Conservation (phyloP, 495 filamentous ascomycete species). For the Penicillium turbatum region DNA sequence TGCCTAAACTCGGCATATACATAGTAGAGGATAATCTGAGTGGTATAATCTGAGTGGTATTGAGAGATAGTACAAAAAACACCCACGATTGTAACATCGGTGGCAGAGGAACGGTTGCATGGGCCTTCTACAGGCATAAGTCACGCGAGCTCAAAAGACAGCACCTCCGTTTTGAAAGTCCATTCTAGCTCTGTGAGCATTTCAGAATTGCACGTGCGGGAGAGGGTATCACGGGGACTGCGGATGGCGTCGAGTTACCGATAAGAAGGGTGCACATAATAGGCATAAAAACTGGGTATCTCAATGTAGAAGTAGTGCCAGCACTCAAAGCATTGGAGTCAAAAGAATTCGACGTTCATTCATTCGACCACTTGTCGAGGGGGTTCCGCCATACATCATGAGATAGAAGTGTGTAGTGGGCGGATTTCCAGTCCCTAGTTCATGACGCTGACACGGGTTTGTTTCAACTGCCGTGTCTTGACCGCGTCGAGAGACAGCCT, state of each 20-base stretch:
- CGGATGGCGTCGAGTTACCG: neutral
- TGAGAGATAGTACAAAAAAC: neutral
- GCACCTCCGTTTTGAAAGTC: neutral
- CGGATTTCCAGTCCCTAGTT: neutral
- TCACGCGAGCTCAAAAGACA: neutral
- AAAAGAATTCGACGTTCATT: neutral
- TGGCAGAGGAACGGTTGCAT: neutral
- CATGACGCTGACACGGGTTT: neutral
- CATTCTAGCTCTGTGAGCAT: neutral
- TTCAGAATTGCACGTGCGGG: neutral
- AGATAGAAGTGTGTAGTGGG: too few relatives aligned
- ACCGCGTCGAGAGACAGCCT: neutral
- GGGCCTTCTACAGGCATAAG: neutral
- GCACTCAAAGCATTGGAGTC: neutral
- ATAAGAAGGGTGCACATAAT: neutral
- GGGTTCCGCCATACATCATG: neutral
- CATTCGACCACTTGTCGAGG: neutral
- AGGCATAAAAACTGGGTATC: too few relatives aligned
- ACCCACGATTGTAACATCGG: neutral
- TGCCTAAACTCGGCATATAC: neutral
- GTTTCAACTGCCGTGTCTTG: neutral
- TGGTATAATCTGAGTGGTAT: slow-evolving; percentile 5
- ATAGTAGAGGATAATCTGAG: neutral
- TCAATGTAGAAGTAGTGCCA: neutral
- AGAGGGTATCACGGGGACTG: neutral